phyloP scores from a whole-genome alignment of 495 filamentous ascomycete genomes.

The Terfezia boudieri region DNA sequence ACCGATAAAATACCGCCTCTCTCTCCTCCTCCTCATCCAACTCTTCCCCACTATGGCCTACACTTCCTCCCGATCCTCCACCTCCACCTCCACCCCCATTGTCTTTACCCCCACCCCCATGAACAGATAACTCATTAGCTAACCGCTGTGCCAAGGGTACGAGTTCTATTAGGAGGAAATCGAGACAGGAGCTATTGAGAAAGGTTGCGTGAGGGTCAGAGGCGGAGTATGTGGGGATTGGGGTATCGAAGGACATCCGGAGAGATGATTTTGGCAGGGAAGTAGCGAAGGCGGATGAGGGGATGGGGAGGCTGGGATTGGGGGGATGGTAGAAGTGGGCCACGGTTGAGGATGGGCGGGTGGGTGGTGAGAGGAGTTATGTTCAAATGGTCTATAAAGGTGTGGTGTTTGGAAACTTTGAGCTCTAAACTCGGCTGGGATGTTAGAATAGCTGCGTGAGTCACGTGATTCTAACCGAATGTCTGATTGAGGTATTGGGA shows the following conservation, averaged over 20 bases:
- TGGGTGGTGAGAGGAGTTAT: too few species aligned
- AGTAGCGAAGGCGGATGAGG: too few species aligned
- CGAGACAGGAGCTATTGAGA: constrained; percentile 59
- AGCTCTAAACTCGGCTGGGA: too few species aligned
- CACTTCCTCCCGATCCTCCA: constrained; percentile 12
- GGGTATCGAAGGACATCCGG: constrained; percentile 53
- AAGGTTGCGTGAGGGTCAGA: constrained; percentile 58
- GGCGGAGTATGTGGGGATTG: constrained; percentile 43
- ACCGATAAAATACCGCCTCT: constrained; percentile 59
- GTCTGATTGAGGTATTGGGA: too few species aligned
- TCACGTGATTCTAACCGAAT: too few species aligned
- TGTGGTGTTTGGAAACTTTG: too few species aligned
- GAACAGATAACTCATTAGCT: constrained; percentile 23
- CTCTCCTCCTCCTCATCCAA: constrained; percentile 46
- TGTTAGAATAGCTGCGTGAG: too few species aligned
- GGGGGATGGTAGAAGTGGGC: too few species aligned
- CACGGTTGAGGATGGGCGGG: too few species aligned
- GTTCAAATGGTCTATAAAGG: too few species aligned
- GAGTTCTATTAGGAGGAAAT: constrained; percentile 86
- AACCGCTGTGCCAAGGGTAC: constrained; percentile 84
- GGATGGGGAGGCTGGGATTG: too few species aligned
- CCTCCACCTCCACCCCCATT: not conserved
- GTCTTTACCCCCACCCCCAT: not conserved
- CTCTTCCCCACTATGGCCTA: constrained; percentile 9
- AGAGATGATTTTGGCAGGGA: too few species aligned